Evolutionary conservation across 371 early-diverging fungal species (phyloP), one percentile per base, ranked within the genome.

Genomic region (Mortierella sp.): DNA sequence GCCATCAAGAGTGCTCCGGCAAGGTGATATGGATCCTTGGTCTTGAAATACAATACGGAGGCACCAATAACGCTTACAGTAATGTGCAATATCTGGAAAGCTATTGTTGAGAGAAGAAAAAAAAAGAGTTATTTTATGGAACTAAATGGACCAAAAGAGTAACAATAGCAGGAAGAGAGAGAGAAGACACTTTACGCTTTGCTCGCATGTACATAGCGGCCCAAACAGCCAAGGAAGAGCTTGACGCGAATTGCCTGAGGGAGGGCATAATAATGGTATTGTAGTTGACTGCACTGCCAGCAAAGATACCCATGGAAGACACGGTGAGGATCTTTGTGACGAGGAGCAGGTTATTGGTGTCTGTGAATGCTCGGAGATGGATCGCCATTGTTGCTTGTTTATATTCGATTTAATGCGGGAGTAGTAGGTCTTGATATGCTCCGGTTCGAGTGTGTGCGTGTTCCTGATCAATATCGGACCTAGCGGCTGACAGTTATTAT

Each of bases 191-290:
- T 35, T 8, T 79, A 79, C 79, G 71, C 39, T 57, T 73, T 43
- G 71, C 62, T 5, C 51, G 60, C 5, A 55, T 54, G 47, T 45
- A 80, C 68, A 74, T 80, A 43, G 70, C 75, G 5, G 65, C 40
- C 80, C 80, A 80, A 62, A 80, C 75, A 6, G 80, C 63, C 8
- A 79, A 70, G 18, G 80, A 79, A 43, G 75, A 74, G 32, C 63
- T 12, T 5, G 75, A 74, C 24, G 75, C 66, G 51, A 79, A 75
- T 45, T 68, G 70, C 47, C 72, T 71, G 20, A 79, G 72, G 3
- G 80, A 70, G 30, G 80, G 80, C 71, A 75, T 71, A 52, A 74
- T 39, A 65, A 75, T 22, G 14, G 68, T 62, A 35, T 70, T 71
- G 72, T 64, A 79, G 70, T 55, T 51, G 62, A 75, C 58, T 18